A percentile compares a stretch with the other conserved stretches of the same genome.
Conservation (phyloP, 2,329 filamentous ascomycete species). For the Albophoma yamanashiensis region DNA sequence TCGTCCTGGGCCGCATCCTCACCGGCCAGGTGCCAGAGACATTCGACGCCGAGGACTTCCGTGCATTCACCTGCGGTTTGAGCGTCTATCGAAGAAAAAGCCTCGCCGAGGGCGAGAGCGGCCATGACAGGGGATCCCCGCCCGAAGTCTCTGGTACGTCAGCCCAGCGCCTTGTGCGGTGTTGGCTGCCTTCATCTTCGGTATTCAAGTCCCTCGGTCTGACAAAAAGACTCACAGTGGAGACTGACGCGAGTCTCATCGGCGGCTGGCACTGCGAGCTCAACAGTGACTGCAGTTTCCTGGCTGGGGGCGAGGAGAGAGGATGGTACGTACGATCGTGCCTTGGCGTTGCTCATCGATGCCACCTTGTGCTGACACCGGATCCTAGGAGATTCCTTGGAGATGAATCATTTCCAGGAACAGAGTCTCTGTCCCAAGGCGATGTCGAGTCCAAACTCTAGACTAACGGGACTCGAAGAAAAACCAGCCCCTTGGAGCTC, state of each 20-base stretch:
- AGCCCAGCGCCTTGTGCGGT: background rate
- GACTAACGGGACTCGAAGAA: background rate
- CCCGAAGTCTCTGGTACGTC: slow-evolving; percentile 1
- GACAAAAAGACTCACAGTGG: slow-evolving; percentile 4
- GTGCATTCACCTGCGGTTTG: slow-evolving; percentile 73
- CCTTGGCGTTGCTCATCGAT: slow-evolving; percentile 1
- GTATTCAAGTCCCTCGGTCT: background rate
- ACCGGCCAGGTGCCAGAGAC: slow-evolving; percentile 69
- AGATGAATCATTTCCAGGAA: slow-evolving; percentile 42
- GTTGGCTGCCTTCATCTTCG: background rate
- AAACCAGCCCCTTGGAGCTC: background rate
- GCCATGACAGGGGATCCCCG: background rate
- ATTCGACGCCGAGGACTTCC: slow-evolving; percentile 66
- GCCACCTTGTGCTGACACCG: slow-evolving; percentile 8
- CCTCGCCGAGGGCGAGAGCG: slow-evolving; percentile 1
- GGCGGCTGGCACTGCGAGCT: slow-evolving; percentile 72
- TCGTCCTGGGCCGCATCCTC: slow-evolving; percentile 72
- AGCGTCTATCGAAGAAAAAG: slow-evolving; percentile 45
- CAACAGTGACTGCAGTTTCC: slow-evolving; percentile 79
- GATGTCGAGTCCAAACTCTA: slow-evolving; percentile 20
- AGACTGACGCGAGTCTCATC: slow-evolving; percentile 15
- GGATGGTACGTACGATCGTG: slow-evolving; percentile 58
- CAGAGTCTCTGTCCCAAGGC: slow-evolving; percentile 22
- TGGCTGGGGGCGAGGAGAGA: slow-evolving; percentile 71
- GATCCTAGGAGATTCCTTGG: slow-evolving; percentile 35